phyloP scores from a whole-genome alignment of 306 rosid species.

The Cyclanthera cordifolia region DNA sequence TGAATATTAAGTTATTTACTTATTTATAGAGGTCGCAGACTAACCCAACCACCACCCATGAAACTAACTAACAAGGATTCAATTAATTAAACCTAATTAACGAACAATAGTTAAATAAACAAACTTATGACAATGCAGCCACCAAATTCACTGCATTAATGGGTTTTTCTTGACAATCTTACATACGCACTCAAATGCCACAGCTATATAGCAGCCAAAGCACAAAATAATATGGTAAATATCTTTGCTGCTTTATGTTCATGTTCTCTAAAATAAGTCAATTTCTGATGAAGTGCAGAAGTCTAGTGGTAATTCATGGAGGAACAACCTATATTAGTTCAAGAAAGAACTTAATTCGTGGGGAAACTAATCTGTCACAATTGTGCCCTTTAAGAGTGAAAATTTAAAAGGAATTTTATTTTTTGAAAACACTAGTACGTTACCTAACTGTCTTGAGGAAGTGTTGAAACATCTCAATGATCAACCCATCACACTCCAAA shows the following conservation, averaged over 20 bases:
- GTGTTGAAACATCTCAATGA: constrained; percentile 80
- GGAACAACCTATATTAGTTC: background rate
- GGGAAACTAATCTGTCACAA: background rate
- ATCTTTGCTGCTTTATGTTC: background rate
- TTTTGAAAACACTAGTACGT: background rate
- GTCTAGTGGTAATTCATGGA: background rate
- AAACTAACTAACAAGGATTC: constrained; percentile 1
- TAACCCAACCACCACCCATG: background rate
- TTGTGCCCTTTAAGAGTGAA: background rate
- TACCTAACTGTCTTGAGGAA: constrained; percentile 72
- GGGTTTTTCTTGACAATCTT: background rate
- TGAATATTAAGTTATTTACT: background rate
- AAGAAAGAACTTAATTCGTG: background rate
- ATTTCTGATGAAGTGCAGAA: background rate
- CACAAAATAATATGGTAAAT: background rate
- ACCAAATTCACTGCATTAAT: too few species aligned
- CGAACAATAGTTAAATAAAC: too few species aligned
- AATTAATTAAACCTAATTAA: background rate
- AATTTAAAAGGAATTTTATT: background rate
- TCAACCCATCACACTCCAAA: constrained; percentile 78
- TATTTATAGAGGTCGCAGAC: background rate
- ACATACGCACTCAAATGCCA: background rate
- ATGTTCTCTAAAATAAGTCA: background rate
- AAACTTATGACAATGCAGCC: too few species aligned
- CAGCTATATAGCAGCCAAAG: background rate